phyloP scores from a whole-genome alignment of 2,329 filamentous ascomycete genomes.

The Scedosporium dehoogii region DNA sequence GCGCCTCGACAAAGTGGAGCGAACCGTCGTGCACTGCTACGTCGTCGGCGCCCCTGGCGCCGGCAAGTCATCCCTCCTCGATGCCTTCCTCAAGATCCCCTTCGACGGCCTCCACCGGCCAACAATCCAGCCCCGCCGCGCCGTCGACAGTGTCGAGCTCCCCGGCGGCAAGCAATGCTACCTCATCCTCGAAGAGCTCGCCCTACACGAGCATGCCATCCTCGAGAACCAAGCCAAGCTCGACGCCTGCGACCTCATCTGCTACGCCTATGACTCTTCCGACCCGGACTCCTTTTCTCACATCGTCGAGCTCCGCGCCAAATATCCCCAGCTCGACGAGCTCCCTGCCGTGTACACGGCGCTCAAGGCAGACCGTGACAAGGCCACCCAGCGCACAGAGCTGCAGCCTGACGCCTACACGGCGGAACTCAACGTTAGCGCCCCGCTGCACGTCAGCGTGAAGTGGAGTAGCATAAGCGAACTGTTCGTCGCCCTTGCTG shows the following conservation, averaged over 20 bases:
- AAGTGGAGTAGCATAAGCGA: constrained; percentile 92
- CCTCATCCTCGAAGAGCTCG: constrained; percentile 87
- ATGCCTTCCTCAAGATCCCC: constrained; percentile 81
- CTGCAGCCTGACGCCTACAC: constrained; percentile 90
- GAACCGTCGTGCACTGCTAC: constrained; percentile 91
- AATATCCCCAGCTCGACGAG: constrained; percentile 76
- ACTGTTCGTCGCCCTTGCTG: constrained; percentile 83
- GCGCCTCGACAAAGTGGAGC: constrained; percentile 74
- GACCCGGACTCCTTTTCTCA: constrained; percentile 94
- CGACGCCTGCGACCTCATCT: constrained; percentile 86
- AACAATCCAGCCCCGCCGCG: constrained; percentile 87
- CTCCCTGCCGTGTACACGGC: constrained; percentile 87
- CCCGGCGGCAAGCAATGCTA: constrained; percentile 96
- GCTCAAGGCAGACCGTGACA: constrained; percentile 89
- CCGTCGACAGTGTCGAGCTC: constrained; percentile 93
- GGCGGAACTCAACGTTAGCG: constrained; percentile 71
- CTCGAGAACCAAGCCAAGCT: constrained; percentile 85
- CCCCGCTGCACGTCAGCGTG: constrained; percentile 87
- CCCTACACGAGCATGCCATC: constrained; percentile 89
- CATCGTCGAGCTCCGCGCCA: constrained; percentile 69
- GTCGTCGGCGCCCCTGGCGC: constrained; percentile 76
- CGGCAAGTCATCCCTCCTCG: constrained; percentile 84
- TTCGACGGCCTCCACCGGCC: constrained; percentile 80
- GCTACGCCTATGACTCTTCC: constrained; percentile 93
- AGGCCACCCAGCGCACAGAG: constrained; percentile 90